Evolutionary conservation across 78 protist species (phyloP).

Genomic region (Speleostelium caveatum): DNA sequence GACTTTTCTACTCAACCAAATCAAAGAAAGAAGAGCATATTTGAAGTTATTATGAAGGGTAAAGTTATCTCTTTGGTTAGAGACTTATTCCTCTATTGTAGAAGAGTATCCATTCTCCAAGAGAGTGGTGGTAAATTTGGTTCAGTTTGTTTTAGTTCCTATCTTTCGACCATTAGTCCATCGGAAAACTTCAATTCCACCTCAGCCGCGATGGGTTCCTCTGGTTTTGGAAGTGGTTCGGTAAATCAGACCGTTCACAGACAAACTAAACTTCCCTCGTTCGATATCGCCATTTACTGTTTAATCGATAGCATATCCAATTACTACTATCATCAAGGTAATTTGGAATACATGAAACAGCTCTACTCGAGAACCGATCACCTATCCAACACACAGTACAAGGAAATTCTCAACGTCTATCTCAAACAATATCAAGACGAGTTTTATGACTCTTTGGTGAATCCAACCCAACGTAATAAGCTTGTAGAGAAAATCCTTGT

Average conservation of each 20-base stretch:
- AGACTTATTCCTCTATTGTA: constrained; percentile 47
- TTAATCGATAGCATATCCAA: not conserved
- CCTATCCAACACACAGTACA: constrained; percentile 23
- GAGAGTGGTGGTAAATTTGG: constrained; percentile 22
- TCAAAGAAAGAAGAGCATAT: constrained; percentile 19
- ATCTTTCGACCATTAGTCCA: constrained; percentile 5
- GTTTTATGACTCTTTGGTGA: not conserved
- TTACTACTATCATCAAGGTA: not conserved
- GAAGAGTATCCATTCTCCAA: constrained; percentile 48
- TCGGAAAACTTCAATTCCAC: no score
- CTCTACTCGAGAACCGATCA: not conserved
- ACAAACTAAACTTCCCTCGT: not conserved
- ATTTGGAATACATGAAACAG: not conserved
- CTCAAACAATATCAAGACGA: not conserved
- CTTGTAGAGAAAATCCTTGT: constrained; percentile 14
- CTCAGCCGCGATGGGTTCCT: no score
- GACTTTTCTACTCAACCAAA: not conserved
- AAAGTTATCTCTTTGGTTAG: not conserved
- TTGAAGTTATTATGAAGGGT: constrained; percentile 20
- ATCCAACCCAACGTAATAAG: constrained; percentile 40
- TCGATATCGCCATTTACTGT: not conserved
- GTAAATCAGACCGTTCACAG: not conserved
- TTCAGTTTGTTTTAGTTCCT: constrained; percentile 45
- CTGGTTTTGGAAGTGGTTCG: not conserved
- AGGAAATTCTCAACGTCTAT: not conserved